Conservation (phyloP, 2,329 filamentous ascomycete species). For the Scedosporium boydii region DNA sequence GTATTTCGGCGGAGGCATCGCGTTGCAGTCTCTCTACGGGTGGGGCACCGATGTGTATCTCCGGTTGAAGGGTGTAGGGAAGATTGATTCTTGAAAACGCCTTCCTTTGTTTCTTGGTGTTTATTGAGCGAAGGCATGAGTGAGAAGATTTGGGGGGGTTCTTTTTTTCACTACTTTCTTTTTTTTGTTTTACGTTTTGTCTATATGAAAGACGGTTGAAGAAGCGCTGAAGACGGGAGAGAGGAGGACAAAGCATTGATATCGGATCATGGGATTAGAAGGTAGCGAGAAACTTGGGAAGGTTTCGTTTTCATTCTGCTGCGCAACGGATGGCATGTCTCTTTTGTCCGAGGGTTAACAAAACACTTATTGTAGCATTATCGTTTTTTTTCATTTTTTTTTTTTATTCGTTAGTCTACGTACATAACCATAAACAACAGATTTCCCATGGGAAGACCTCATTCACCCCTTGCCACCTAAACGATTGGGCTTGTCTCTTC, state of each 20-base stretch:
- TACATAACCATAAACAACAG: neutral
- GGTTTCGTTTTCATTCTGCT: no score
- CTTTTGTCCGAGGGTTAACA: no score
- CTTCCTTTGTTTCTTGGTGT: neutral
- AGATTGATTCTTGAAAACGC: slow-evolving; percentile 27
- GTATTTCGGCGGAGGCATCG: slow-evolving; percentile 93
- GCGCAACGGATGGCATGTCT: no score
- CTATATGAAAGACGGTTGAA: no score
- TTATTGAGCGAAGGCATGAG: neutral
- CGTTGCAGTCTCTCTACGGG: slow-evolving; percentile 89
- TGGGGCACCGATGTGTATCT: slow-evolving; percentile 74
- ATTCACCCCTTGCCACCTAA: neutral
- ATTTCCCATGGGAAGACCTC: neutral
- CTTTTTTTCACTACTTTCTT: no score
- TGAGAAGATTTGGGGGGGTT: slow-evolving; percentile 8
- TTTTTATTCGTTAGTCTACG: neutral
- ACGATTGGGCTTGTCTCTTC: no score
- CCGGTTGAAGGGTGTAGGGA: slow-evolving; percentile 52
- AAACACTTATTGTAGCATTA: neutral
- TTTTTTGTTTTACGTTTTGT: no score
- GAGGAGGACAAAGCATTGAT: neutral
- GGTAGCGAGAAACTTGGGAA: no score
- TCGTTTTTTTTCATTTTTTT: neutral
- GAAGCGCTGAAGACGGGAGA: no score
- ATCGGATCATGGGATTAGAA: no score